Evolutionary conservation across 176 grass and related monocot species (phyloP).

Genomic region (Guadua angustifolia): DNA sequence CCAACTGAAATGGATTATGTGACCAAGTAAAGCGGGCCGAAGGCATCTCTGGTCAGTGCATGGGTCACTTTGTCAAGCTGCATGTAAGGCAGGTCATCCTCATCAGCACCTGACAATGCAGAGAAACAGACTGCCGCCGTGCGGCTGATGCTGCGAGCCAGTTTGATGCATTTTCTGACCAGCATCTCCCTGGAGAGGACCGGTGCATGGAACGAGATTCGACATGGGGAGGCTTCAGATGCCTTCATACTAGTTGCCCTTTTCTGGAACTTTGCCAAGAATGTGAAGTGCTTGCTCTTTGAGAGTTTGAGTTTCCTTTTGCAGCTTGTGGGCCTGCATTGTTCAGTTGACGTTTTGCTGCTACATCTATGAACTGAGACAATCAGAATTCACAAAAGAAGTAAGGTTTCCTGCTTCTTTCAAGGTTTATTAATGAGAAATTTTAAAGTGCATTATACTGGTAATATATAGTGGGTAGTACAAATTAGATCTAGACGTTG

Average conservation of each 20-base stretch:
- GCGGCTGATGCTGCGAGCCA: constrained; percentile 10
- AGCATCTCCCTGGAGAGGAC: constrained; percentile 18
- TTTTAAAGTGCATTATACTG: too few relatives aligned
- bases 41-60: constrained; percentile 40
- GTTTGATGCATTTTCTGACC: background rate
- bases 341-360: background rate
- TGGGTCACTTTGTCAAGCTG: constrained; percentile 53
- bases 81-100: constrained; percentile 47
- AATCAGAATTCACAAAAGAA: background rate
- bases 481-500: too few relatives aligned
- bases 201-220: background rate
- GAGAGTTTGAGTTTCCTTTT: background rate
- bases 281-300: background rate
- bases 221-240: background rate
- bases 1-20: constrained; percentile 18
- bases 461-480: too few relatives aligned
- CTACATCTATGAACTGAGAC: constrained; percentile 31
- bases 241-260: background rate
- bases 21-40: constrained; percentile 65
- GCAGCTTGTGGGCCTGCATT: background rate
- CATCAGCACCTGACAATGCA: background rate
- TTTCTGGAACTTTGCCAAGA: constrained; percentile 18
- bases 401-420: background rate
- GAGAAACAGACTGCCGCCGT: constrained; percentile 20
- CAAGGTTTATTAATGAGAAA: background rate